phyloP scores from a whole-genome alignment of 345 rosid genomes.

The Kernera saxatilis region DNA sequence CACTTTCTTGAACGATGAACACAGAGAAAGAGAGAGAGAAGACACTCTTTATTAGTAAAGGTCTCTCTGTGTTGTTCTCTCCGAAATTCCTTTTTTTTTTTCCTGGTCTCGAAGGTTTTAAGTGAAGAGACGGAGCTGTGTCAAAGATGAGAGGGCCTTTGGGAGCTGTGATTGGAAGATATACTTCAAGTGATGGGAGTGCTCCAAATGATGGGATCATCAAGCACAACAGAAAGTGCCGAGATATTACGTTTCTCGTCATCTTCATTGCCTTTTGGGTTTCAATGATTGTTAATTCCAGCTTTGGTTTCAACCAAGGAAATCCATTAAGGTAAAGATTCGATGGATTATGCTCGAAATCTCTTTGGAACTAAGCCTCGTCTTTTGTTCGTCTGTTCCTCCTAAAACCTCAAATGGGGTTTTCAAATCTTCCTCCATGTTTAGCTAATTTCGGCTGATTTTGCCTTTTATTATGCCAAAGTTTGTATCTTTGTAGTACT shows the following conservation, averaged over 20 bases:
- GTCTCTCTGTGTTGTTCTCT: slow-evolving; percentile 11
- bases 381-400: background rate
- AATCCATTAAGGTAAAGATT: slow-evolving; percentile 65
- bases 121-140: slow-evolving; percentile 9
- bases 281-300: slow-evolving; percentile 95
- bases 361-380: background rate
- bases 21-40: background rate
- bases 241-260: slow-evolving; percentile 78
- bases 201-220: slow-evolving; percentile 75
- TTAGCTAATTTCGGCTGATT: background rate
- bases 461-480: background rate
- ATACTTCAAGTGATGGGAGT: slow-evolving; percentile 89
- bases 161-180: slow-evolving; percentile 86
- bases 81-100: background rate
- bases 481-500: slow-evolving; percentile 8
- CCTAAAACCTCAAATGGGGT: slow-evolving; percentile 19
- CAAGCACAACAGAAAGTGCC: slow-evolving; percentile 84
- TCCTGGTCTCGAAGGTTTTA: slow-evolving; percentile 20
- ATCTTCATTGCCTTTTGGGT: slow-evolving; percentile 90
- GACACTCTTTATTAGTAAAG: background rate
- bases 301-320: slow-evolving; percentile 95
- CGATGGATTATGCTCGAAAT: background rate
- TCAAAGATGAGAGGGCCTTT: slow-evolving; percentile 43
- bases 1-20: slow-evolving; percentile 24
- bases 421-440: background rate